Base-by-base conservation (phyloP, 257 asterid species). In the Lithospermum erythrorhizon region DNA sequence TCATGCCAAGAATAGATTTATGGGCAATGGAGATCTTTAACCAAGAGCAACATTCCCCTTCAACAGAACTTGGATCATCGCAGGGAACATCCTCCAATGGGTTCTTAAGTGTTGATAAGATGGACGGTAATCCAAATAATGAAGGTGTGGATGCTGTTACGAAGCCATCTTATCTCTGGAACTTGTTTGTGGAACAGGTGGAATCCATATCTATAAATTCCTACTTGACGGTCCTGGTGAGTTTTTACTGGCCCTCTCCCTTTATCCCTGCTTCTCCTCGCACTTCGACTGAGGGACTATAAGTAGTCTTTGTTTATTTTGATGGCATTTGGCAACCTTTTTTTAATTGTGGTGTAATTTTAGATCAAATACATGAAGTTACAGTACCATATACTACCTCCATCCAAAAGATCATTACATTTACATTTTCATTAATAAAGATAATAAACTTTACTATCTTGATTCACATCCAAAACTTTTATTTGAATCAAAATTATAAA, bases 1-100 rank as follows among this genome's bases (percentile, higher is more conserved):
- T 80, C 76, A 74, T 93, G 95, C 99, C 99, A 53, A 76, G 85
- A 74, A 76, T 93, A 70, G 97, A 93, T 76, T 78, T 86, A 66
- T 93, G 99, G 99, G 96, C 97, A 55, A 57, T 86, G 62, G 97
- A 93, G 75, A 59, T 78, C 51, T 66, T 53, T 65, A 68, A 61
- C 62, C 69, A 65, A 63, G 70, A 75, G 51, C 72, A 62, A 61
- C 78, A 60, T 63, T 63, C 76, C 59, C 69, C 66, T 71, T 72
- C 72, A 49, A 8, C 65, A 66, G 64, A 71, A 27, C 61, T 66
- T 65, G 71, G 65, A 25, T 63, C 73, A 29, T 57, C 72, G 59
- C 66, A 66, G 69, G 62, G 59, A 61, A 68, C 24, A 64, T 70
- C 67, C 23, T 65, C 61, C 62, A 64, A 65, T 32, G 68, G 67